These are phyloP conservation scores for Vaccinium darrowii DNA, from an alignment of 148 eudicot species.

Conservation along the genomic window DNA sequence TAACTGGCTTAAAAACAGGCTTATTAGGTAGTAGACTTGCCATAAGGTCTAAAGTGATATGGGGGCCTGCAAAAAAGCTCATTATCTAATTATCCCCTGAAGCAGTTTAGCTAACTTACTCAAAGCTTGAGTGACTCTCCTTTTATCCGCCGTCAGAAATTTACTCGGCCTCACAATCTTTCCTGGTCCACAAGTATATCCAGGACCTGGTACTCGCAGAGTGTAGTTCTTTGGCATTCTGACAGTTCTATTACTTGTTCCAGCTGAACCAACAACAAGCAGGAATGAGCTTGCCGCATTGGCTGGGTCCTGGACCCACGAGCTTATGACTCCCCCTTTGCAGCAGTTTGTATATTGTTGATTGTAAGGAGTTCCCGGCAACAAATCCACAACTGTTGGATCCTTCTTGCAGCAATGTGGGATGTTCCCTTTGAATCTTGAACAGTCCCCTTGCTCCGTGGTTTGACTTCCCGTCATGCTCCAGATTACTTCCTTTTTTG, in stretches of 20 bases:
- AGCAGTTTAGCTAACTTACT: constrained; percentile 47
- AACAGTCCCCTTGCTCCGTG: constrained; percentile 28
- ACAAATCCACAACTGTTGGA: constrained; percentile 62
- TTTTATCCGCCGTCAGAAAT: constrained; percentile 41
- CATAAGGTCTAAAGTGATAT: not conserved
- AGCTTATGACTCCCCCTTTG: constrained; percentile 61
- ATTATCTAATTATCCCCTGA: not conserved
- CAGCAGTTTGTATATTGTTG: constrained; percentile 71
- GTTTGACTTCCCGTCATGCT: not conserved
- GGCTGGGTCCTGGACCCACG: constrained; percentile 60
- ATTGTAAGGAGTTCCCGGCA: constrained; percentile 69
- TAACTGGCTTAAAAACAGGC: not conserved
- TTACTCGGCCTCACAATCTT: constrained; percentile 42
- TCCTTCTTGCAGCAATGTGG: constrained; percentile 68
- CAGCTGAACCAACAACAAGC: constrained; percentile 62
- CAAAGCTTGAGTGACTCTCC: constrained; percentile 68
- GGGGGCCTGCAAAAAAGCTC: not conserved
- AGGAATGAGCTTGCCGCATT: constrained; percentile 62
- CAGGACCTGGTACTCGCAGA: constrained; percentile 54
- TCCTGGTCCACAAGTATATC: constrained; percentile 71
- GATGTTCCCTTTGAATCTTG: constrained; percentile 48
- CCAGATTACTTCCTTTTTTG: constrained; percentile 44
- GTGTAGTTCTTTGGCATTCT: constrained; percentile 65
- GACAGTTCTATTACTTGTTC: constrained; percentile 54
- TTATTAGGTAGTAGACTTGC: not conserved